A percentile compares a stretch with the other conserved stretches of the same genome.
phyloP scores from a whole-genome alignment of 768 basidiomycete species.

The Leccinellum albellum region DNA sequence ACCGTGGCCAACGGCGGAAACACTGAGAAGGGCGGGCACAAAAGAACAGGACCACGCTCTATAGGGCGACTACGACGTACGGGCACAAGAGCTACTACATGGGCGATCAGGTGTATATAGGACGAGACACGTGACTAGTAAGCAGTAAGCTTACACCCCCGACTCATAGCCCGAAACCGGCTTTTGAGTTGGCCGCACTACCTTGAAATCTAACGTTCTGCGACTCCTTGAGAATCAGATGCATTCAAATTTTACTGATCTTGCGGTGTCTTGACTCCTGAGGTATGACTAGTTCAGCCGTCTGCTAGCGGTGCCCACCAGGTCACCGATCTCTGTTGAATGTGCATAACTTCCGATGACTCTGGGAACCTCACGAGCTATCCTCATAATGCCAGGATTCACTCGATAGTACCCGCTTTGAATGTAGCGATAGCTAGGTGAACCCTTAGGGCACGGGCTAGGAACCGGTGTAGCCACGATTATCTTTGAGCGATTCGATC shows the following conservation, averaged over 20 bases:
- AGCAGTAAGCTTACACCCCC: too few relatives aligned
- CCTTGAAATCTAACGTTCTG: conserved; percentile 55
- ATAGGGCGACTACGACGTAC: too few relatives aligned
- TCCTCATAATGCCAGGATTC: conserved; percentile 68
- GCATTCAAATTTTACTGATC: conserved; percentile 56
- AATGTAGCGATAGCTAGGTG: conserved; percentile 59
- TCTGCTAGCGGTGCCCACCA: conserved; percentile 43
- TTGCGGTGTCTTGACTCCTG: conserved; percentile 31
- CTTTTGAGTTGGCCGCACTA: conserved; percentile 34
- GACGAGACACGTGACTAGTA: too few relatives aligned
- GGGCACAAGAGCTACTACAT: too few relatives aligned
- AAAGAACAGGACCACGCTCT: too few relatives aligned
- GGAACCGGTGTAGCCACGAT: conserved; percentile 78
- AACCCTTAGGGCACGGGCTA: conserved; percentile 52
- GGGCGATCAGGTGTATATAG: too few relatives aligned
- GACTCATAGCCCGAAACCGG: conserved; percentile 73
- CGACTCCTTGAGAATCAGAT: conserved; percentile 61
- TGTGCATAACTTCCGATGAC: conserved; percentile 48
- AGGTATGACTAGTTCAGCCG: conserved; percentile 67
- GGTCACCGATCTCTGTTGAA: conserved; percentile 43
- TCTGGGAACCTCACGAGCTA: conserved; percentile 50
- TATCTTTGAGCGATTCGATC: conserved; percentile 92
- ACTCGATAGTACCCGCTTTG: conserved; percentile 60
- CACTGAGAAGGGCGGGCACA: too few relatives aligned
- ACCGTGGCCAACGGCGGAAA: too few relatives aligned